These are phyloP conservation scores for Silene coronaria DNA, from an alignment of 179 eudicot genomes.

Conservation along the genomic window DNA sequence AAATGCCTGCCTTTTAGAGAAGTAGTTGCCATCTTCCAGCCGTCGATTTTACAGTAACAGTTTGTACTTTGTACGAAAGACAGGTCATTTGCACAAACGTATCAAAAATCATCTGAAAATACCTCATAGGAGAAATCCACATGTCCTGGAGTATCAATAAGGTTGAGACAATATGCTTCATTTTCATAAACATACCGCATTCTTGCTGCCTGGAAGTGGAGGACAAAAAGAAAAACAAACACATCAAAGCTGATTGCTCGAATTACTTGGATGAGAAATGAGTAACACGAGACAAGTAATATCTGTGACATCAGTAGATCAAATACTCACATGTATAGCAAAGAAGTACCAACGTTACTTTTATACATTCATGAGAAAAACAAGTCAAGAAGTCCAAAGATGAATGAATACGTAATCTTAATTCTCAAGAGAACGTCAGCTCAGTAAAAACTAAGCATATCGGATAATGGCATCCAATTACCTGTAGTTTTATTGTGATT, in stretches of 20 bases:
- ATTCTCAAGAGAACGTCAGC: neutral
- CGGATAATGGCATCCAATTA: slow-evolving; percentile 22
- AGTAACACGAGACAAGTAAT: neutral
- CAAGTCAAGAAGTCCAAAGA: neutral
- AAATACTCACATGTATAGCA: neutral
- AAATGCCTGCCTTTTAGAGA: too few relatives aligned
- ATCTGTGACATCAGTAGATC: neutral
- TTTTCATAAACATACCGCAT: slow-evolving; percentile 73
- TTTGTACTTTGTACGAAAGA: too few relatives aligned
- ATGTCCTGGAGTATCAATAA: slow-evolving; percentile 97
- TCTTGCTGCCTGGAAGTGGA: slow-evolving; percentile 69
- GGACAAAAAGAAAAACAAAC: slow-evolving; percentile 6
- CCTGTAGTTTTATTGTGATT: slow-evolving; percentile 95
- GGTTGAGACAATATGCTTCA: slow-evolving; percentile 83
- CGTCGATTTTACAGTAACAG: too few relatives aligned
- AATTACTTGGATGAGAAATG: neutral
- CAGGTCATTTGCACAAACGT: neutral
- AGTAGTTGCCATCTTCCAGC: too few relatives aligned
- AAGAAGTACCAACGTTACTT: neutral
- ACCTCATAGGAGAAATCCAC: slow-evolving; percentile 99
- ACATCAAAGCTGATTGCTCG: neutral
- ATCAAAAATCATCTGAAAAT: slow-evolving; percentile 10
- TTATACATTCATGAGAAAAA: neutral
- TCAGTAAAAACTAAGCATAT: neutral
- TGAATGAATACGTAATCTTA: neutral